phyloP scores from a whole-genome alignment of 768 basidiomycete species.

The Lactarius evosmus region DNA sequence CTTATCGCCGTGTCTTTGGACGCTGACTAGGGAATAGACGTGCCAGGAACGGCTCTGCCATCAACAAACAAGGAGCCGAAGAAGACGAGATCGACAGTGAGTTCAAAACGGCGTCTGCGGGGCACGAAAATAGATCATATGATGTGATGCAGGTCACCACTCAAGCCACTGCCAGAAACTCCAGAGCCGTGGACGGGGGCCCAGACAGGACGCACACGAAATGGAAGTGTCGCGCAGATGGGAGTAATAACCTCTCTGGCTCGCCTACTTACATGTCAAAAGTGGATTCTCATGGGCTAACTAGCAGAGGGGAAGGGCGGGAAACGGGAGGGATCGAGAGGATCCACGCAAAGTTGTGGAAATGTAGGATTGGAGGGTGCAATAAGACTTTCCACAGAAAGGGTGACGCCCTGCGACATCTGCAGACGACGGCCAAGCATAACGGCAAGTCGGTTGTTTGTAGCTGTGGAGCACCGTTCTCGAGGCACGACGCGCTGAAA shows the following conservation, averaged over 20 bases:
- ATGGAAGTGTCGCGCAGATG: slow-evolving; percentile 17
- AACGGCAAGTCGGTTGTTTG: slow-evolving; percentile 22
- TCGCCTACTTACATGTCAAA: slow-evolving; percentile 9
- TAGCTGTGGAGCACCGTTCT: slow-evolving; percentile 23
- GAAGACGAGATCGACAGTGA: slow-evolving; percentile 17
- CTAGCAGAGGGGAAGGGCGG: slow-evolving; percentile 1
- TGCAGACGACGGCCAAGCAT: slow-evolving; percentile 23
- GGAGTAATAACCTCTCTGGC: slow-evolving; percentile 5
- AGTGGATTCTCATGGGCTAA: neutral
- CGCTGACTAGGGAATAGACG: neutral
- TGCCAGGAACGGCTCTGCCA: neutral
- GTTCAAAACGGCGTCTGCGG: slow-evolving; percentile 4
- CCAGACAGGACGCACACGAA: slow-evolving; percentile 20
- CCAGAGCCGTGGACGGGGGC: slow-evolving; percentile 11
- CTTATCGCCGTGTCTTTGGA: neutral
- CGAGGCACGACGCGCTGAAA: slow-evolving; percentile 22
- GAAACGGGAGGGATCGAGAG: slow-evolving; percentile 17
- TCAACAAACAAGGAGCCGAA: neutral
- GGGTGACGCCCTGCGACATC: slow-evolving; percentile 21
- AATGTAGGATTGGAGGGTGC: slow-evolving; percentile 21
- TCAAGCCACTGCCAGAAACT: slow-evolving; percentile 8
- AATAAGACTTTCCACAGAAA: slow-evolving; percentile 21
- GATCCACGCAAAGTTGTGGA: slow-evolving; percentile 23
- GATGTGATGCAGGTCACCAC: slow-evolving; percentile 13
- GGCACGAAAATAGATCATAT: neutral